Evolutionary conservation across 1,139 yeast genomes (phyloP), one percentile per base, ranked within the genome.

Genomic region (Candida tetrigidarum): DNA sequence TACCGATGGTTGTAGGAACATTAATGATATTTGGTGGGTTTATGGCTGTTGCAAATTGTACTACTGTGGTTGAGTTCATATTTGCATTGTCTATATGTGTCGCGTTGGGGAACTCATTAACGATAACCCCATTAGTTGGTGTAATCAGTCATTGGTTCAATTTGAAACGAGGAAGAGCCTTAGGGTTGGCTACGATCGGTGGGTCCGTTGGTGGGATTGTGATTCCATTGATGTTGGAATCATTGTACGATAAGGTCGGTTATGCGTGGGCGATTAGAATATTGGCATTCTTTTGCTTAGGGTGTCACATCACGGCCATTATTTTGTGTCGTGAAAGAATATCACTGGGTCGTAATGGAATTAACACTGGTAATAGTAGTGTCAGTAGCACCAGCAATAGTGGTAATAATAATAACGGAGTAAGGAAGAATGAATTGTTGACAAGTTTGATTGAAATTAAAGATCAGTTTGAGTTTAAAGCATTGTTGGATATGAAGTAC

Each of bases 111-210:
- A 61, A 62, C 34, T 69, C 74, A 4, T 47, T 71, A 23, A 64
- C 67, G 20, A 65, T 70, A 43, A 62, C 70, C 8, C 76, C 76
- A 2, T 50, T 69, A 37, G 56, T 71, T 8, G 71, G 75, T 1
- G 74, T 66, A 1, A 53, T 70, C 9, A 66, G 70, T 45, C 76
- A 71, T 48, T 71, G 76, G 76, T 68, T 69, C 44, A 55, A 59
- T 18, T 46, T 51, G 18, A 66, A 63, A 44, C 51, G 74, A 44
- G 76, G 74, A 2, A 50, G 59, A 37, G 72, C 72, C 15, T 62
- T 64, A 23, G 74, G 72, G 0, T 45, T 67, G 20, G 74, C 74
- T 11, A 69, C 75, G 3, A 54, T 63, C 25, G 76, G 76, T 3
- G 75, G 76, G 1, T 65, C 72, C 3, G 57, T 69, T 3, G 76